Base-by-base conservation (phyloP, 2,329 filamentous ascomycete species). In the Myriosclerotinia duriaeana region DNA sequence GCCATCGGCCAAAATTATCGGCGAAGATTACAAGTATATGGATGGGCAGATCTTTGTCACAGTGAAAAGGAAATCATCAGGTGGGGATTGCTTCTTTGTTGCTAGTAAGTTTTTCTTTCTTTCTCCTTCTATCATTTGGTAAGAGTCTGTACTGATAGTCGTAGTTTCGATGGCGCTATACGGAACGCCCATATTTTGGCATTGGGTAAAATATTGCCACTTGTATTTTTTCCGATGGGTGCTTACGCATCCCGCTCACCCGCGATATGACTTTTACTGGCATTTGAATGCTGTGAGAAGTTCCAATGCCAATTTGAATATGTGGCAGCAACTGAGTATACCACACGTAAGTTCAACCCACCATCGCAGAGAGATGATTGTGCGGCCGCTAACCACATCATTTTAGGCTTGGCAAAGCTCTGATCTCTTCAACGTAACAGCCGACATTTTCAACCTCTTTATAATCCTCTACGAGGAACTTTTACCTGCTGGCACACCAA, bases 361-460 rank as follows among this genome's bases (percentile, higher is more conserved):
- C 17, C n/a, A 22, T 15, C 44, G 17, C 20, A 11, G 6, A 20
- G 22, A 53, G 11, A 38, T 14, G 2, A 40, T 38, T 14, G 9
- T 14, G 15, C 1, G 20, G 4, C 5, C 6, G 20, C 58, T 52
- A 22, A 61, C 1, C 12, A 26, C 26, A 6, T 17, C 5, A 48
- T 26, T 14, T 15, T 48, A 61, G 58, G 58, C 58, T n/a, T 61
- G 58, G 58, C 58, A 61, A 38, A 14, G 12, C 20, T 22, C 30
- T 14, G n/a, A 38, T 5, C 58, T 61, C 9, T 50, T 61, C 44
- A 61, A 26, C 8, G 34, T 61, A 11, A 61, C 58, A 26, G 58
- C 58, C 14, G 58, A 61, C 36, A 61, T 61, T 34, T 61, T 26
- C 44, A 52, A 61, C 3, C 58, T 61, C 8, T 61, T 61, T 8